phyloP scores from a whole-genome alignment of 2,329 filamentous ascomycete genomes.

The Alternaria incomplexa region DNA sequence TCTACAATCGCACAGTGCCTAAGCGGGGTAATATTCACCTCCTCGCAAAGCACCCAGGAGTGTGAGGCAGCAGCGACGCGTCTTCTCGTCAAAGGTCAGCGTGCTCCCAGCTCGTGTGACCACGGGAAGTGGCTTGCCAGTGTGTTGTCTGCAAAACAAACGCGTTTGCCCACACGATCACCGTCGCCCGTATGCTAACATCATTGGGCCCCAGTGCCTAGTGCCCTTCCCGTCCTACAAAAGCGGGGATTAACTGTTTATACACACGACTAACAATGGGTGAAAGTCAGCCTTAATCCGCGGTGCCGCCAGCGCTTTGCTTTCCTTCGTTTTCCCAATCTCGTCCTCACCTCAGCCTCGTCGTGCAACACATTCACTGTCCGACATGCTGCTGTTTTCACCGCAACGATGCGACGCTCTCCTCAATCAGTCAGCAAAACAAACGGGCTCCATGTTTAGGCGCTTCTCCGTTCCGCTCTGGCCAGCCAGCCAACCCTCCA shows the following conservation, averaged over 20 bases:
- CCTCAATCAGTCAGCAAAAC: conserved; percentile 5
- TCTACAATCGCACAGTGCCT: conserved; percentile 5
- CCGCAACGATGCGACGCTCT: conserved; percentile 26
- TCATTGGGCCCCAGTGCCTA: conserved; percentile 16
- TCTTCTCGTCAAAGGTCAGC: conserved; percentile 1
- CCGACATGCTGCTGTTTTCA: conserved; percentile 34
- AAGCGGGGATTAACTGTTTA: conserved; percentile 21
- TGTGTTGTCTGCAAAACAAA: conserved; percentile 14
- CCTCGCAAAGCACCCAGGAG: neutral
- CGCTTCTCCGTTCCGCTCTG: conserved; percentile 22
- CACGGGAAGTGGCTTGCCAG: conserved; percentile 15
- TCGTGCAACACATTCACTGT: conserved; percentile 7
- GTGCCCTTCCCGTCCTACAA: conserved; percentile 19
- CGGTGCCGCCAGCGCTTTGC: conserved; percentile 12
- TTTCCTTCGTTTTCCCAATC: conserved; percentile 11
- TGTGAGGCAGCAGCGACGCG: neutral
- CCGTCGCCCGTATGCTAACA: conserved; percentile 25
- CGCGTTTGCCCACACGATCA: conserved; percentile 28
- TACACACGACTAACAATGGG: conserved; percentile 15
- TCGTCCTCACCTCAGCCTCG: conserved; percentile 2
- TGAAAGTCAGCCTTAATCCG: conserved; percentile 11
- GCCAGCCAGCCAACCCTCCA: conserved; percentile 20
- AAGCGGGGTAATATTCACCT: neutral
- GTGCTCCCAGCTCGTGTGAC: conserved; percentile 7
- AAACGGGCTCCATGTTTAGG: conserved; percentile 20